phyloP scores from a whole-genome alignment of 768 basidiomycete genomes.

The Kwoniella bestiolae region DNA sequence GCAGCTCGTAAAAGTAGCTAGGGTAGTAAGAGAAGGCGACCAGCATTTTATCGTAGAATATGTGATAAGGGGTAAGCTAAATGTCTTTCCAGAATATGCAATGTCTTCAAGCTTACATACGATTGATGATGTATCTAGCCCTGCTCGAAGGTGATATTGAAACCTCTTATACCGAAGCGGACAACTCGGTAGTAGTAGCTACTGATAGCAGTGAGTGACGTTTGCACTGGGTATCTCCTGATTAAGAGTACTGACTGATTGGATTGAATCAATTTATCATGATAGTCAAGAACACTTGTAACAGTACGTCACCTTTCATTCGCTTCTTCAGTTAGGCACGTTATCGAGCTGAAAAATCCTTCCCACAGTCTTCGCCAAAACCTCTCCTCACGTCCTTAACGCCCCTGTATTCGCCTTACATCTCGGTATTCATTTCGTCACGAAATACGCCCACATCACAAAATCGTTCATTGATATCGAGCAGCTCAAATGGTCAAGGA shows the following conservation, averaged over 20 bases:
- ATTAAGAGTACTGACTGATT: neutral
- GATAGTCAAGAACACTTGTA: constrained; percentile 23
- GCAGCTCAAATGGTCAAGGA: constrained; percentile 82
- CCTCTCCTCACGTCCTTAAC: constrained; percentile 80
- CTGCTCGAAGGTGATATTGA: constrained; percentile 83
- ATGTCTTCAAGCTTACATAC: neutral
- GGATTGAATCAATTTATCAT: neutral
- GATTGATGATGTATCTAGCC: constrained; percentile 51
- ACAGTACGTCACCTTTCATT: constrained; percentile 17
- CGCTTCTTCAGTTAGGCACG: neutral
- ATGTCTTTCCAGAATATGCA: neutral
- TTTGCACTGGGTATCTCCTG: too few species aligned
- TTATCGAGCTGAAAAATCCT: too few species aligned
- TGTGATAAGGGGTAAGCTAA: constrained; percentile 30
- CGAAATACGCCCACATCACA: constrained; percentile 75
- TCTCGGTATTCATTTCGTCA: constrained; percentile 78
- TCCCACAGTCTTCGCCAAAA: constrained; percentile 70
- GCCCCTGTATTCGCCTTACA: constrained; percentile 88
- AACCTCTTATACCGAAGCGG: constrained; percentile 75
- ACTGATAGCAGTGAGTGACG: constrained; percentile 82
- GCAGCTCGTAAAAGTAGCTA: constrained; percentile 81
- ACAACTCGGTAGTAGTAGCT: constrained; percentile 79
- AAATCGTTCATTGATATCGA: constrained; percentile 73
- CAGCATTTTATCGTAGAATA: constrained; percentile 45
- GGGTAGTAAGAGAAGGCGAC: constrained; percentile 70